Base-by-base conservation (phyloP, 1,284 basidiomycete genomes). In the Ceratobasidium sp. region DNA sequence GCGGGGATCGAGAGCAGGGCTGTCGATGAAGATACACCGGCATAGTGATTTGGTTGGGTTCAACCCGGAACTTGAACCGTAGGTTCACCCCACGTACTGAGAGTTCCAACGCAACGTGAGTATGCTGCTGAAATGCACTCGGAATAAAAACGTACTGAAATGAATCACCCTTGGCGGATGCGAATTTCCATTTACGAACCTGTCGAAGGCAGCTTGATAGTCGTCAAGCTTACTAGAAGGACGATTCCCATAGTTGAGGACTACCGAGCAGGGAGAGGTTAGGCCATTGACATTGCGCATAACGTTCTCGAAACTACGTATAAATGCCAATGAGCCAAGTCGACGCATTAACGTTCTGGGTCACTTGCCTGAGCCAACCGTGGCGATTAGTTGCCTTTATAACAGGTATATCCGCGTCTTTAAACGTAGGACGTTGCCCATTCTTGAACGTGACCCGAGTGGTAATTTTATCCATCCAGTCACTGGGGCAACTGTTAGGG, bases 1-100 rank as follows among this genome's bases (percentile, higher is more conserved):
- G 8, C 11, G 62, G 62, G 4, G 27, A 46, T 34, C 49, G 24
- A 49, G 62, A 64, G 16, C 27, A 7, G 19, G 62, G 62, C 13
- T 64, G 41, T 9, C 62, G 8, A 24, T 64, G 62, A 22, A 64
- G 43, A 34, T 64, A 64, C 6, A 64, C 62, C n/a, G 62, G 62
- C 31, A 37, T 13, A 9, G 19, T 46, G 2, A 64, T 49, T 16
- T 64, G 62, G 46, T 49, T 22, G 1, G 62, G 62, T 24, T 64
- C 27, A 34, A 64, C 16, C 0, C 29, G 6, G 16, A 64, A 64
- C 16, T 31, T 64, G n/a, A 49, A 16, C 14, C 62, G 62, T 7
- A 64, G n/a, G 27, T 64, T 64, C 5, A 49, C 37, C 19, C 43
- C 37, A 7, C 62, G 62, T 64, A 41, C 62, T 64, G 13, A 19